Evolutionary conservation across 331 rosid genomes (phyloP).

Genomic region (Rosa hybrid): DNA sequence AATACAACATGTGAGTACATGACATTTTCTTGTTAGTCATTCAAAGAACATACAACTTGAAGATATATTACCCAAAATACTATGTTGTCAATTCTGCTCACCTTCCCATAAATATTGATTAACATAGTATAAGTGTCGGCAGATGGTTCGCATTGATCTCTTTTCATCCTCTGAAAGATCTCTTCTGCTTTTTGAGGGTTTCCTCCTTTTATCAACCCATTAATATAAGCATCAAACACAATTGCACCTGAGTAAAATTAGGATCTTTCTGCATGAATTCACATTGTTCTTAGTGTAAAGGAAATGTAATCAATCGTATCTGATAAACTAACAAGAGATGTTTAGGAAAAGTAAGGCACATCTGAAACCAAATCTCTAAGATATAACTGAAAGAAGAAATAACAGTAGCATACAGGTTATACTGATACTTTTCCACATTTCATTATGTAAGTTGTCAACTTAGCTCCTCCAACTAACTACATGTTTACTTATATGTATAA

Average conservation of each 20-base stretch:
- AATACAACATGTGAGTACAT: background rate
- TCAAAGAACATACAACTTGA: background rate
- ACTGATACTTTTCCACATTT: background rate
- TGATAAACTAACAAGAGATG: background rate
- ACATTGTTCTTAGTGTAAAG: slow-evolving; percentile 10
- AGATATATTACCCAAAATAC: background rate
- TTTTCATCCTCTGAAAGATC: slow-evolving; percentile 83
- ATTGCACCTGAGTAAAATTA: slow-evolving; percentile 56
- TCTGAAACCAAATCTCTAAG: background rate
- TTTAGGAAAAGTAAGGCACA: background rate
- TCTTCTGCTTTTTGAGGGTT: slow-evolving; percentile 67
- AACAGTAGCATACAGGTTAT: background rate
- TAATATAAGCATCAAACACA: slow-evolving; percentile 81
- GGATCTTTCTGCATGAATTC: slow-evolving; percentile 17
- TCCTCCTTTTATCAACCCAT: slow-evolving; percentile 77
- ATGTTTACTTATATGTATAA: slow-evolving; percentile 8
- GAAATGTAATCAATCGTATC: background rate
- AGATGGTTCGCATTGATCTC: slow-evolving; percentile 68
- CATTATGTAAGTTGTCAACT: background rate
- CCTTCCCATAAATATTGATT: slow-evolving; percentile 90
- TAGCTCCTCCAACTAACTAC: background rate
- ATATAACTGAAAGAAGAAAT: background rate
- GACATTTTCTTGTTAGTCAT: slow-evolving; percentile 2
- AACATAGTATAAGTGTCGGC: slow-evolving; percentile 77
- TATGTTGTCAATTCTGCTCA: slow-evolving; percentile 25